phyloP scores from a whole-genome alignment of 768 basidiomycete genomes.

The Rhodosporidiobolus sp. region DNA sequence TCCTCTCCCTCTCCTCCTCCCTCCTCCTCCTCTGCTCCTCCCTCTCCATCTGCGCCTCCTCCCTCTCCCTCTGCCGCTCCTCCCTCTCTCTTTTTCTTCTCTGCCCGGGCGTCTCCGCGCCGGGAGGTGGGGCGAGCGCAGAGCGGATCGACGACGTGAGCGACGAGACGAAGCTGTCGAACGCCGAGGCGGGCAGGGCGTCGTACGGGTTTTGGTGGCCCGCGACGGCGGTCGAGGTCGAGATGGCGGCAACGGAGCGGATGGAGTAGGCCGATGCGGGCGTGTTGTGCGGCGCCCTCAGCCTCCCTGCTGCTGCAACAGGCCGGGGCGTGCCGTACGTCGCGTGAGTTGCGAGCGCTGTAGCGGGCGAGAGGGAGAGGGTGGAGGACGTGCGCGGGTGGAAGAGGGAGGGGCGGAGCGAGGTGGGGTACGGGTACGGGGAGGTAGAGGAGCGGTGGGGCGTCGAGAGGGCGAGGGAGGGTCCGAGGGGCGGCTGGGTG shows the following conservation, averaged over 20 bases:
- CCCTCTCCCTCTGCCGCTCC: not conserved
- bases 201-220: conserved; percentile 8
- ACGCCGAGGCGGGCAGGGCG: conserved; percentile 3
- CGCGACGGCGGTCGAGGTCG: not conserved
- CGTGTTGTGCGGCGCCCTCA: not conserved
- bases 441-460: not conserved
- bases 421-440: conserved; percentile 1
- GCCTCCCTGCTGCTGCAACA: not conserved
- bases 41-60: not conserved
- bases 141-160: conserved; percentile 9
- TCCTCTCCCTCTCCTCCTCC: not conserved
- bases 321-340: not conserved
- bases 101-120: not conserved
- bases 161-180: conserved; percentile 9
- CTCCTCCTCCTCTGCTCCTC: not conserved
- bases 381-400: not conserved
- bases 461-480: conserved; percentile 1
- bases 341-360: not conserved
- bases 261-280: not conserved
- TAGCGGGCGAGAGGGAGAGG: not conserved
- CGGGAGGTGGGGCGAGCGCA: not conserved
- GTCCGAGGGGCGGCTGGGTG: not conserved
- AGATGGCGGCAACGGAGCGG: not conserved
- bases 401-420: conserved; percentile 12
- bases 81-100: not conserved